Conservation (phyloP, 1,139 yeast genomes). For the Taphrina flavorubra region DNA sequence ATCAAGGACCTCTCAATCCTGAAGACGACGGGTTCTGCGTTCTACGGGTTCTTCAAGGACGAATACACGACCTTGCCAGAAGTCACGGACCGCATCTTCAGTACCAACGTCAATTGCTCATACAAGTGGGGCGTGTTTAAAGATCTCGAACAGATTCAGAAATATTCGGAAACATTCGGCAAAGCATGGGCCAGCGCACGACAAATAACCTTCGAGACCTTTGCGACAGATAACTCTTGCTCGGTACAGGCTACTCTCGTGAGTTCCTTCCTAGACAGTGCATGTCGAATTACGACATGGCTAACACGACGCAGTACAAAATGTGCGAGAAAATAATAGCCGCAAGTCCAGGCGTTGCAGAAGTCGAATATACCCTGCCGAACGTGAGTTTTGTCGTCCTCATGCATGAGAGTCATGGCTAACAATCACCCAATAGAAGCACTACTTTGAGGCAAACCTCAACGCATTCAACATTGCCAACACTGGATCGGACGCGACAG, state of each 20-base stretch:
- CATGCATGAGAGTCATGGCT: too few species aligned
- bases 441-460: conserved; percentile 78
- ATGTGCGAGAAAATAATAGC: conserved; percentile 77
- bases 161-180: conserved; percentile 51
- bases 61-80: conserved; percentile 88
- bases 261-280: not conserved
- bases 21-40: conserved; percentile 93
- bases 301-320: conserved; percentile 58
- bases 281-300: not conserved
- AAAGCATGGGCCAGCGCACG: conserved; percentile 61
- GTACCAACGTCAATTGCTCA: conserved; percentile 80
- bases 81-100: conserved; percentile 79
- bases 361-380: conserved; percentile 77
- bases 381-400: conserved; percentile 53
- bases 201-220: conserved; percentile 70
- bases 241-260: conserved; percentile 92
- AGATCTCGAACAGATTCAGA: conserved; percentile 59
- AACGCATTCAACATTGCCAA: conserved; percentile 77
- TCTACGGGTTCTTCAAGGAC: conserved; percentile 81
- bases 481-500: conserved; percentile 65
- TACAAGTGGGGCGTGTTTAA: conserved; percentile 69
- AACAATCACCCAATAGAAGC: conserved; percentile 56
- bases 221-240: conserved; percentile 84
- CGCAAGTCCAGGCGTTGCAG: conserved; percentile 61
- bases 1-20: conserved; percentile 83